These are phyloP conservation scores for Penicillium paxilli DNA, from an alignment of 495 filamentous ascomycete genomes.

Conservation along the genomic window DNA sequence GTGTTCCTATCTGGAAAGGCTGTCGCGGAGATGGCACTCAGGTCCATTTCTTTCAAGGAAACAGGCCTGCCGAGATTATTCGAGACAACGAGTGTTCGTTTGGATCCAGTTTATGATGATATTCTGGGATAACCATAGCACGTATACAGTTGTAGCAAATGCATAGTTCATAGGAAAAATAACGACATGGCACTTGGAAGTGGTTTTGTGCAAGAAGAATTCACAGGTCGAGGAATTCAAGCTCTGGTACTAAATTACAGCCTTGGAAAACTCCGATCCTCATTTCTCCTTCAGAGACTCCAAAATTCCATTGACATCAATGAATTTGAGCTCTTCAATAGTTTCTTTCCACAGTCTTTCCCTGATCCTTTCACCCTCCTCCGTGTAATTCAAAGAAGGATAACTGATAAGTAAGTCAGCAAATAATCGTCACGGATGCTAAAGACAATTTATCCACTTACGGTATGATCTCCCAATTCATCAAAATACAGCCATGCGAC, in stretches of 20 bases:
- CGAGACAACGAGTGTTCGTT: slow-evolving; percentile 31
- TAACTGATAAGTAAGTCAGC: slow-evolving; percentile 12
- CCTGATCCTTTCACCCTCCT: slow-evolving; percentile 34
- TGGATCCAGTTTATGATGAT: slow-evolving; percentile 19
- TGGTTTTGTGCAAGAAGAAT: too few species aligned
- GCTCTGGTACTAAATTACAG: too few species aligned
- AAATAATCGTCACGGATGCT: neutral
- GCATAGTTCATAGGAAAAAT: too few species aligned
- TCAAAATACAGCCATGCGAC: slow-evolving; percentile 42
- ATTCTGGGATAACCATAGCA: slow-evolving; percentile 8
- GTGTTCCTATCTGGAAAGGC: slow-evolving; percentile 46
- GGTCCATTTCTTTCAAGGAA: slow-evolving; percentile 35
- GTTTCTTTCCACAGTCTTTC: slow-evolving; percentile 46
- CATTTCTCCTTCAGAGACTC: too few species aligned
- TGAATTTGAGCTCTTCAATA: slow-evolving; percentile 40
- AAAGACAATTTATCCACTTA: slow-evolving; percentile 25
- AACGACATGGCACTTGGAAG: too few species aligned
- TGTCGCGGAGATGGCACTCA: slow-evolving; percentile 46
- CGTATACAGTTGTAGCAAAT: too few species aligned
- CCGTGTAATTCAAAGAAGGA: slow-evolving; percentile 27
- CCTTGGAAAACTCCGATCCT: too few species aligned
- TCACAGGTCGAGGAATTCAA: too few species aligned
- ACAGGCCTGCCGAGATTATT: slow-evolving; percentile 38
- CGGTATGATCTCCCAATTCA: slow-evolving; percentile 42
- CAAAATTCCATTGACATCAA: slow-evolving; percentile 33